phyloP scores from a whole-genome alignment of 441 rosid species.

The Euphorbia celastroides region DNA sequence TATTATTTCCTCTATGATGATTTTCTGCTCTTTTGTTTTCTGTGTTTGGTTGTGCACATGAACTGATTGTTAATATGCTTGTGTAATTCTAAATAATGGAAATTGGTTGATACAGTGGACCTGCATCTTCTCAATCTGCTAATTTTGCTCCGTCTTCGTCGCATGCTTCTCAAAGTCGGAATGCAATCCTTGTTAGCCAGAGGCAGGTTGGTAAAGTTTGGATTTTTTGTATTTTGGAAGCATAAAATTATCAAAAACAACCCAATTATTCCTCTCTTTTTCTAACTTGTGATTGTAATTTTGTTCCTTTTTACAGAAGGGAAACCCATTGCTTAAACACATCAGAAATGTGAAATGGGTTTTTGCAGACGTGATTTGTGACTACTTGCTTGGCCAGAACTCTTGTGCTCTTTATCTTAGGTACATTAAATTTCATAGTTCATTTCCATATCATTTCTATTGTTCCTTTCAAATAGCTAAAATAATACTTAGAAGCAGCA shows the following conservation, averaged over 20 bases:
- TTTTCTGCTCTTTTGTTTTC: not conserved
- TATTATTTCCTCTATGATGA: not conserved
- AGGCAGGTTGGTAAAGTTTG: constrained; percentile 80
- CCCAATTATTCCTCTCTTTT: not conserved
- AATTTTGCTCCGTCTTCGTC: constrained; percentile 25
- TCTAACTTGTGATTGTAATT: no score
- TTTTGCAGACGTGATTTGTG: constrained; percentile 73
- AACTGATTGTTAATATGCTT: constrained; percentile 9
- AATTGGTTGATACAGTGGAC: constrained; percentile 25
- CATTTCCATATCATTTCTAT: not conserved
- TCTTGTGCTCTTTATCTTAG: constrained; percentile 90
- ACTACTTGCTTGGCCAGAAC: constrained; percentile 78
- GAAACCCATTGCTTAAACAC: constrained; percentile 86
- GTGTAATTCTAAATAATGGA: constrained; percentile 18
- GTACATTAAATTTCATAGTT: constrained; percentile 25
- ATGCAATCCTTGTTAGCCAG: constrained; percentile 84
- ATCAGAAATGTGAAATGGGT: constrained; percentile 84
- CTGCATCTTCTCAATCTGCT: constrained; percentile 14
- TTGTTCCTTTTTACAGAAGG: constrained; percentile 69
- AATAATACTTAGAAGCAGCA: not conserved
- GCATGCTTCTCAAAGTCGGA: constrained; percentile 46
- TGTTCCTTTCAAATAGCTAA: not conserved
- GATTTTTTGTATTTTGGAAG: not conserved
- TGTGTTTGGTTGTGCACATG: not conserved
- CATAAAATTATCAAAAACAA: not conserved